These are phyloP conservation scores for Angomonas ambiguus DNA, from an alignment of 208 protist genomes.

Conservation along the genomic window DNA sequence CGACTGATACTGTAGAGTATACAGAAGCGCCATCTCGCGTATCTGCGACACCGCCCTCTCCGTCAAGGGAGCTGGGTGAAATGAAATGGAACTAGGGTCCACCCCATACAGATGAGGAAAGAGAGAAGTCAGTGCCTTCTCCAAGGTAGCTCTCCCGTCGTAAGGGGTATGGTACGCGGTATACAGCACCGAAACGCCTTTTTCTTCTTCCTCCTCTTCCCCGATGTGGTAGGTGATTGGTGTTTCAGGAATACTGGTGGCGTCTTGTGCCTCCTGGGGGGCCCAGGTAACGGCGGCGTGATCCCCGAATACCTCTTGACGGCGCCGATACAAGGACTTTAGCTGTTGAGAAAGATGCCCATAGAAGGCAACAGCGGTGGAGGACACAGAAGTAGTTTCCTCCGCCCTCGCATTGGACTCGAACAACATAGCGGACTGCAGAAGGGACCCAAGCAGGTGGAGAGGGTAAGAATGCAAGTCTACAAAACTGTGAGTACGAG, in stretches of 20 bases:
- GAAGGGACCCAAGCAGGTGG: slow-evolving; percentile 52
- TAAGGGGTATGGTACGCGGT: background rate
- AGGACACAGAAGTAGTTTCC: too few species aligned
- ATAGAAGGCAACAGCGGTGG: too few species aligned
- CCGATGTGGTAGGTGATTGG: background rate
- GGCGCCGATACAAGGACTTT: slow-evolving; percentile 23
- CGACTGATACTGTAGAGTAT: background rate
- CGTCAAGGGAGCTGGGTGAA: background rate
- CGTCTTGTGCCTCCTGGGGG: too few species aligned
- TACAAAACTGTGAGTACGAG: too few species aligned
- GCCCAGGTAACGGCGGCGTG: too few species aligned
- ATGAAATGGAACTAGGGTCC: background rate
- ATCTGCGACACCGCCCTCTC: background rate
- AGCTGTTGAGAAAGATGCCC: slow-evolving; percentile 7
- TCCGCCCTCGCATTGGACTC: background rate
- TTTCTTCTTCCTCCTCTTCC: background rate
- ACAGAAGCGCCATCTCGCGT: background rate
- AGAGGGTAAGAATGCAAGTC: slow-evolving; percentile 68
- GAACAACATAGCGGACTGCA: slow-evolving; percentile 24
- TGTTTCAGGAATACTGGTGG: too few species aligned
- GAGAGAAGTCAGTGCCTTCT: background rate
- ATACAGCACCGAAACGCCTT: background rate
- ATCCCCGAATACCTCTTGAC: slow-evolving; percentile 44
- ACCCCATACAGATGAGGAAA: background rate
- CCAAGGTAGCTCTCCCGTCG: background rate